Base-by-base conservation (phyloP, 805 yeast species). In the Cyberlindnera saturnus region DNA sequence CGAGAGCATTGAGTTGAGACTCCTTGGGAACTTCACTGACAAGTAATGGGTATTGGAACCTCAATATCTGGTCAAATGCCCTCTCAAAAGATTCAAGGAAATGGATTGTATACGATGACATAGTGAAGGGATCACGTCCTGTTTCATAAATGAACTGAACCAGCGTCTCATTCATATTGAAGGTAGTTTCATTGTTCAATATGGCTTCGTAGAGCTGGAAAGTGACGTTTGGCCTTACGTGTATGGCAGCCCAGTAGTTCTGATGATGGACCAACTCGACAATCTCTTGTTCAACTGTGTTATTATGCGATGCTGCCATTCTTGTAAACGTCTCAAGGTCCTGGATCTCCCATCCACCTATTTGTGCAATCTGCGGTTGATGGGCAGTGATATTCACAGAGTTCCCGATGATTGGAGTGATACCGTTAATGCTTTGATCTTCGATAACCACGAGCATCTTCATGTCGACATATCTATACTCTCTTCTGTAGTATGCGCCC, bases 201-300 rank as follows among this genome's bases (percentile, higher is more conserved):
- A 65, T 49, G 4, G 69, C 62, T 17, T 48, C 33, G 32, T 53
- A 41, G 3, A 62, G 41, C 10, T 47, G 38, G 28, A 50, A 52
- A 5, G 79, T 67, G 1, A 83, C 77, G 49, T 74, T 69, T 7
- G 64, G 57, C 18, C 57, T 53, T 20, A 82, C 74, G 45, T 75
- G 74, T 28, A 81, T 62, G 1, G 80, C 74, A 6, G 70, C 74
- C 87, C 88, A 82, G 50, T 71, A 79, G 11, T 69, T 49, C 55
- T 79, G 77, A 44, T 71, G 73, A 49, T 73, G 76, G 4, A 82
- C 69, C 38, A 64, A 61, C 49, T 75, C 70, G 4, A 65, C 41
- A 63, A 62, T 30, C 69, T 51, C 34, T 73, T 69, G 66, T 34
- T 46, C 45, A 18, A 59, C 43, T 10, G 49, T 47, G 47, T 42